These are phyloP conservation scores for Erodium maritimum DNA, from an alignment of 345 rosid genomes.

Conservation along the genomic window DNA sequence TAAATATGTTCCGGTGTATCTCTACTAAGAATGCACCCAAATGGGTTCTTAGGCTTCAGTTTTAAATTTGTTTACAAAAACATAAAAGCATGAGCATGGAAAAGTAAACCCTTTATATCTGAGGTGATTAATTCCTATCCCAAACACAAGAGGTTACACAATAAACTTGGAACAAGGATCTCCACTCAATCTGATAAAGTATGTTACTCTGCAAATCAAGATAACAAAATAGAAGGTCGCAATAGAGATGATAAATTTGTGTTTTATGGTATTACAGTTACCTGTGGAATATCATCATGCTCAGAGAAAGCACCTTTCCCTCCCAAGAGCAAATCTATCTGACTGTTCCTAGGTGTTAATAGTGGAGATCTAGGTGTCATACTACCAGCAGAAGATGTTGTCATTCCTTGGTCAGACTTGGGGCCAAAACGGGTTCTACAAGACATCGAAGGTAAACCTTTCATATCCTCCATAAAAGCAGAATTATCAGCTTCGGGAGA, in stretches of 20 bases:
- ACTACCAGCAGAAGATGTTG: constrained; percentile 97
- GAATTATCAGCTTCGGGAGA: constrained; percentile 80
- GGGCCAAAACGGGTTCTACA: constrained; percentile 94
- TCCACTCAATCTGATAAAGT: not conserved
- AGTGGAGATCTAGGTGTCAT: constrained; percentile 97
- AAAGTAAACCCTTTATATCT: not conserved
- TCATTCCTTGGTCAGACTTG: constrained; percentile 95
- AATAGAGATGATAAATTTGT: not conserved
- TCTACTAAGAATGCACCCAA: not conserved
- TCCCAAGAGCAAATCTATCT: constrained; percentile 66
- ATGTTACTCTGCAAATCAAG: not conserved
- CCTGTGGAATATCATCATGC: constrained; percentile 86
- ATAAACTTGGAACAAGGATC: not conserved
- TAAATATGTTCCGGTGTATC: not conserved
- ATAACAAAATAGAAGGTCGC: not conserved
- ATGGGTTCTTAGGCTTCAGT: not conserved
- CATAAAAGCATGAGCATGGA: not conserved
- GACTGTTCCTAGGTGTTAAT: constrained; percentile 86
- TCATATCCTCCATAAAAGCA: constrained; percentile 74
- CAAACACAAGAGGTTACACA: not conserved
- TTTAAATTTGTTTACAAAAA: not conserved
- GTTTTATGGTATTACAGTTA: constrained; percentile 16
- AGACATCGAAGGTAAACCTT: constrained; percentile 83
- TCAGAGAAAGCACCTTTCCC: constrained; percentile 79
- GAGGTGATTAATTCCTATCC: not conserved